phyloP scores from a whole-genome alignment of 495 filamentous ascomycete genomes.

The Neurospora africana region DNA sequence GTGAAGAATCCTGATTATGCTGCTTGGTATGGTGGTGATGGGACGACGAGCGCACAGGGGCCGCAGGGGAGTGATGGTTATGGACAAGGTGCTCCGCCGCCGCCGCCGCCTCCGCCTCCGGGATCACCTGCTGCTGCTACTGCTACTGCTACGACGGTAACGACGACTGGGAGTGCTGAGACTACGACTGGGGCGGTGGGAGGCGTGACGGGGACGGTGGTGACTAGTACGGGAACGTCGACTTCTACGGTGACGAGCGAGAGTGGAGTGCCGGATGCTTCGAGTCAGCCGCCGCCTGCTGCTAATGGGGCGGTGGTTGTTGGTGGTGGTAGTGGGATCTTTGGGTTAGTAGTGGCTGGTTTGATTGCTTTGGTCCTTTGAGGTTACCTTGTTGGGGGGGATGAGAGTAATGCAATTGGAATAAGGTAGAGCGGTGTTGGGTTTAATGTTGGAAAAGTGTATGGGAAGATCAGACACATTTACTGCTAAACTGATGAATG shows the following conservation, averaged over 20 bases:
- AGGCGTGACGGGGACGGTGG: background rate
- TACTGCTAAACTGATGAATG: background rate
- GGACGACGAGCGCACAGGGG: background rate
- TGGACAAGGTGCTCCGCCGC: background rate
- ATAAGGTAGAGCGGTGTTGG: background rate
- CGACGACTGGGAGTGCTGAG: background rate
- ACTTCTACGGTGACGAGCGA: background rate
- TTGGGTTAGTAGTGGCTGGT: background rate
- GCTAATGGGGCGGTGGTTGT: background rate
- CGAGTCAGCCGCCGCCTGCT: background rate
- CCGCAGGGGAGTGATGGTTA: background rate
- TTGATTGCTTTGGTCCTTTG: background rate
- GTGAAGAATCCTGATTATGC: background rate
- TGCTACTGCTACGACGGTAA: background rate
- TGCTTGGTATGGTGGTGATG: background rate
- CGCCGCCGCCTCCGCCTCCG: background rate
- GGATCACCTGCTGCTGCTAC: background rate
- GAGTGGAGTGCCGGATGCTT: background rate
- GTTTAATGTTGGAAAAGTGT: background rate
- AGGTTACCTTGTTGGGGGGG: background rate
- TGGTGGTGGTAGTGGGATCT: background rate
- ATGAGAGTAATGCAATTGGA: background rate
- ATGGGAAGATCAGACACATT: background rate
- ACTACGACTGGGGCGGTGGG: background rate
- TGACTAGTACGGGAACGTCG: background rate